Percentiles rank a stretch among this genome's conserved stretches.
Conservation (phyloP, 2,329 filamentous ascomycete species). For the Triangularia verruculosa region DNA sequence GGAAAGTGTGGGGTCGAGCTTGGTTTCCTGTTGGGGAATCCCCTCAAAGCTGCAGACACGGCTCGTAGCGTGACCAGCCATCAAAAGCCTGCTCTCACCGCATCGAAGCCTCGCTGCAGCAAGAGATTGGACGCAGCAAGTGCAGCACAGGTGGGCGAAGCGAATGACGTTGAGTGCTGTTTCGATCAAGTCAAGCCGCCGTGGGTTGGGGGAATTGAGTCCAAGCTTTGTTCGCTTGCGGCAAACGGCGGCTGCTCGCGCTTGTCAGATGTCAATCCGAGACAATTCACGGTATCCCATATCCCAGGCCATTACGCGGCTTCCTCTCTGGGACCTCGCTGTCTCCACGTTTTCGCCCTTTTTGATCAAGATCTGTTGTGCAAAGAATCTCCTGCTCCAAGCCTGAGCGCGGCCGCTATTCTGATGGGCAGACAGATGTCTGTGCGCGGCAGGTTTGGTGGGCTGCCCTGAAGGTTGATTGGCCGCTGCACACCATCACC, state of each 20-base stretch:
- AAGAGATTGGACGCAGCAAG: background rate
- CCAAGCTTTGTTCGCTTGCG: background rate
- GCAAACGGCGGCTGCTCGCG: constrained; percentile 8
- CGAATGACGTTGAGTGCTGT: background rate
- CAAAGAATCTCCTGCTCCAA: background rate
- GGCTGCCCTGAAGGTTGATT: background rate
- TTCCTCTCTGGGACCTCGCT: background rate
- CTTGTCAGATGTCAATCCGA: background rate
- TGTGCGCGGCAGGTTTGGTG: constrained; percentile 8
- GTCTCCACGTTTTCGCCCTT: constrained; percentile 1
- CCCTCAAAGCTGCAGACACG: constrained; percentile 22
- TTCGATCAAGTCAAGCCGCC: background rate
- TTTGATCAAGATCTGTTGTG: background rate
- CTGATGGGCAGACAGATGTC: constrained; percentile 3
- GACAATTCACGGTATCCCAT: background rate
- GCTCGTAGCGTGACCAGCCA: constrained; percentile 24
- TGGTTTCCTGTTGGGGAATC: constrained; percentile 2
- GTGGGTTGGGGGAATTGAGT: background rate
- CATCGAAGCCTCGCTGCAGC: constrained; percentile 1
- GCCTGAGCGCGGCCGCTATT: background rate
- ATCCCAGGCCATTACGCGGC: background rate
- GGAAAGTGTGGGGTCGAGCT: constrained; percentile 13
- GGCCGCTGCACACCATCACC: constrained; percentile 1
- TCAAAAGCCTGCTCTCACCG: constrained; percentile 16
- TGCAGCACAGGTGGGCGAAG: background rate